Base-by-base conservation (phyloP, 192 early-diverging fungal species). In the Linnemannia schmuckeri region DNA sequence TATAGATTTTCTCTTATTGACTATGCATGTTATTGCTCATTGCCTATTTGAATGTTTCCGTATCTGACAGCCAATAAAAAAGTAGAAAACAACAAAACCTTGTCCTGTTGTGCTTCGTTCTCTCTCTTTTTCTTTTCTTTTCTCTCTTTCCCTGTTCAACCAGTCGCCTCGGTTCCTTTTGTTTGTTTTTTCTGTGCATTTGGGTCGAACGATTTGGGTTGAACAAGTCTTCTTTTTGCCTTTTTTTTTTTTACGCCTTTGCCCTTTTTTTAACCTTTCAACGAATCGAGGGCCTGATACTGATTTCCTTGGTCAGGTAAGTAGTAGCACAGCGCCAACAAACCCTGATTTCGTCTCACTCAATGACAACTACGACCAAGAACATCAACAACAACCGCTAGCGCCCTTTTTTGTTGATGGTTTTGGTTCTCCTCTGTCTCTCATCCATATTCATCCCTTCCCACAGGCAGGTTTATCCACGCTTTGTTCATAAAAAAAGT, bases 111-210 rank as follows among this genome's bases (percentile, higher is more conserved):
- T 66, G n/a, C 27, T 66, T 33, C 27, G 30, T 66, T 66, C 27
- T 57, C 5, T 6, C 54, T n/a, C 47, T 49, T 13, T 17, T 13
- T 17, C 13, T 49, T 12, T 49, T 13, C 13, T 13, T 49, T 12
- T 49, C 47, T 17, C 47, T 49, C 15, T 20, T 18, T 20, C 18
- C 5, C 20, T 52, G 5, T 30, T 66, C 27, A 12, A 33, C 61
- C 61, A 66, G 61, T 66, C 61, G 61, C 61, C 61, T 66, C 61
- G 17, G 61, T 33, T 66, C 61, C 61, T 66, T 63, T 66, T 66
- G 61, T 66, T 66, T 66, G 61, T 61, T 61, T 66, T 66, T 66
- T 66, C 27, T 66, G 61, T 66, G 61, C 61, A 66, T 66, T 52
- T 52, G 49, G 6, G 3, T 20, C 49, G 49, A 52, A 52, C 49